Evolutionary conservation across 805 yeast species (phyloP).

Genomic region (Priceomyces haplophilus): DNA sequence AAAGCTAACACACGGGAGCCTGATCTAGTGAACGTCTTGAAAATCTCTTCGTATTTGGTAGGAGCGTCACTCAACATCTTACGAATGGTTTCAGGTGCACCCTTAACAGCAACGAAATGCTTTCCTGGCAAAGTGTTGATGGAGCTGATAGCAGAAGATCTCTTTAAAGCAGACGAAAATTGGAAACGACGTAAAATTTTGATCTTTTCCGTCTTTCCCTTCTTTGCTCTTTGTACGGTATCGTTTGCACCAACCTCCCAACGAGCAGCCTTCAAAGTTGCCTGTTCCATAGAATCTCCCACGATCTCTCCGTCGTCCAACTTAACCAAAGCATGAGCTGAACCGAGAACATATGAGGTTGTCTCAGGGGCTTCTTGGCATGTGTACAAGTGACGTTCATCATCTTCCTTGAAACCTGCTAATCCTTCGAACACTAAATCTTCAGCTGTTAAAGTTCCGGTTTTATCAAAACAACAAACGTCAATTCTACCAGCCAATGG

Average conservation of each 20-base stretch:
- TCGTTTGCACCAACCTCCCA: conserved; percentile 85
- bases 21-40: conserved; percentile 86
- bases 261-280: conserved; percentile 80
- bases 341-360: conserved; percentile 75
- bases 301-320: conserved; percentile 96
- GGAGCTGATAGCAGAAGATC: conserved; percentile 83
- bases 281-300: conserved; percentile 99
- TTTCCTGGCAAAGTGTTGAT: conserved; percentile 46
- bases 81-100: conserved; percentile 96
- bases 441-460: conserved; percentile 97
- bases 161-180: conserved; percentile 91
- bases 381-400: conserved; percentile 53
- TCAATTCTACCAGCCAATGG: conserved; percentile 98
- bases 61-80: conserved; percentile 73
- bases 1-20: conserved; percentile 94
- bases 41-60: conserved; percentile 74
- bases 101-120: conserved; percentile 80
- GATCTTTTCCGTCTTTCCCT: conserved; percentile 44
- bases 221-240: conserved; percentile 47
- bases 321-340: conserved; percentile 93
- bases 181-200: conserved; percentile 90
- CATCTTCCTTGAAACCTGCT: conserved; percentile 66
- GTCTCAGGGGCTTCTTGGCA: conserved; percentile 64
- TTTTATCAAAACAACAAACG: conserved; percentile 97
- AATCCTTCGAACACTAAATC: conserved; percentile 94